Base-by-base conservation (phyloP, 208 protist genomes). In the Lotmaria passim region DNA sequence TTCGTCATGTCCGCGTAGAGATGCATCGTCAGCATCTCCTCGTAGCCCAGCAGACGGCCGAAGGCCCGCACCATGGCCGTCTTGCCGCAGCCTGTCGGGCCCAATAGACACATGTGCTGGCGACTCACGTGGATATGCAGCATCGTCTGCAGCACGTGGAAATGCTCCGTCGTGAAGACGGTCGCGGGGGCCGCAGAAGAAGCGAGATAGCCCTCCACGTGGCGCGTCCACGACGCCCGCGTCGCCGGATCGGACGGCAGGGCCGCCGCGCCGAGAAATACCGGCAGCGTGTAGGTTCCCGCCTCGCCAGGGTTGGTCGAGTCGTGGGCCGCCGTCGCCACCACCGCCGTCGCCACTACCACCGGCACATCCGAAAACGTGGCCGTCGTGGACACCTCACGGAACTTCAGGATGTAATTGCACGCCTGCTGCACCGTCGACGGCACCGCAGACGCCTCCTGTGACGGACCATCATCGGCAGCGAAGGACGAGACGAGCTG, bases 1-100 rank as follows among this genome's bases (percentile, higher is more conserved):
- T 90, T 80, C 24, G 93, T 96, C 96, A 98, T 98, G 69, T 99
- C 97, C 19, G 85, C 81, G 82, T 97, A 98, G 17, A 94, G 76
- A 74, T 97, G 90, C 77, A 97, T 87, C 15, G 85, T 88, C 64
- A 81, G 43, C 33, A 56, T 85, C 31, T 38, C 65, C 28, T 75
- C 59, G 64, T 94, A 97, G 0, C 89, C 85, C 10, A 97, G 75
- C 21, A 91, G 59, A 15, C 67, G 62, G 0, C 91, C 89, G 57
- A 98, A 96, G 46, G 81, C 79, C 24, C 81, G 81, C 6, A 89
- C 77, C 60, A 98, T 58, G 2, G 79, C 79, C 24, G 88, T 94
- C 78, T 98, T 98, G 43, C 97, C 97, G 59, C 82, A 86, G 41
- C 97, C 97, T 28, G 89, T 89, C 5, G 81, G 72, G 12, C 97